phyloP scores from a whole-genome alignment of 2,329 filamentous ascomycete species.

The Penicillium sp. region DNA sequence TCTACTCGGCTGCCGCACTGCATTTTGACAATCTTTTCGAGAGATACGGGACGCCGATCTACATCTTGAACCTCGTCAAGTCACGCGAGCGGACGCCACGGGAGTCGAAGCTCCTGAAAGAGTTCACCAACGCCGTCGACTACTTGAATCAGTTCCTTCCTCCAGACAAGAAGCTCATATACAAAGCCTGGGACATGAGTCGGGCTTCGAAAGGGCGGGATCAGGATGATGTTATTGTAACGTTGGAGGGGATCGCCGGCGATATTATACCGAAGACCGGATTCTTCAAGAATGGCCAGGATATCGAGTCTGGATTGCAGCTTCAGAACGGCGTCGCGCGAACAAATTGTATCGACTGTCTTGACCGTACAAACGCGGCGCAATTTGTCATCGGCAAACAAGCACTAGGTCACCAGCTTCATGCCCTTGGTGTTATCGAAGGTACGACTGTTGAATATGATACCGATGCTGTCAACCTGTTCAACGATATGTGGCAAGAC shows the following conservation, averaged over 20 bases:
- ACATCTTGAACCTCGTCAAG: slow-evolving; percentile 89
- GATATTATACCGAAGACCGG: slow-evolving; percentile 81
- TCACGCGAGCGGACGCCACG: slow-evolving; percentile 81
- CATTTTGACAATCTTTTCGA: slow-evolving; percentile 96
- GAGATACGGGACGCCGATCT: slow-evolving; percentile 87
- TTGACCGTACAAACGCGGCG: slow-evolving; percentile 94
- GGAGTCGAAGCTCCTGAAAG: slow-evolving; percentile 84
- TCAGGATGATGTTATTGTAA: slow-evolving; percentile 83
- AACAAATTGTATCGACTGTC: slow-evolving; percentile 96
- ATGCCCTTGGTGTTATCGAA: slow-evolving; percentile 83
- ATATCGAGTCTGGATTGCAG: slow-evolving; percentile 60
- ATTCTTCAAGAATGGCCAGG: slow-evolving; percentile 91
- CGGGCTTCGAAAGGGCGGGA: slow-evolving; percentile 87
- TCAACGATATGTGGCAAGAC: slow-evolving; percentile 97
- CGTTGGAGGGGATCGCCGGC: slow-evolving; percentile 83
- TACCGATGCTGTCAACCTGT: slow-evolving; percentile 91
- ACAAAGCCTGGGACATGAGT: slow-evolving; percentile 98
- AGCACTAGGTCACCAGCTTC: slow-evolving; percentile 85
- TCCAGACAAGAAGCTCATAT: slow-evolving; percentile 77
- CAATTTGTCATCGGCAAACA: slow-evolving; percentile 97
- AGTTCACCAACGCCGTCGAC: slow-evolving; percentile 81
- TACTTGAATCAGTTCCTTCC: slow-evolving; percentile 96
- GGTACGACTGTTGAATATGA: slow-evolving; percentile 83
- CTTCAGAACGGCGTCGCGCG: slow-evolving; percentile 90
- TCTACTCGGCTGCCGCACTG: slow-evolving; percentile 86